phyloP scores from a whole-genome alignment of 2,329 filamentous ascomycete genomes.

The Chaetomiaceae sp. region DNA sequence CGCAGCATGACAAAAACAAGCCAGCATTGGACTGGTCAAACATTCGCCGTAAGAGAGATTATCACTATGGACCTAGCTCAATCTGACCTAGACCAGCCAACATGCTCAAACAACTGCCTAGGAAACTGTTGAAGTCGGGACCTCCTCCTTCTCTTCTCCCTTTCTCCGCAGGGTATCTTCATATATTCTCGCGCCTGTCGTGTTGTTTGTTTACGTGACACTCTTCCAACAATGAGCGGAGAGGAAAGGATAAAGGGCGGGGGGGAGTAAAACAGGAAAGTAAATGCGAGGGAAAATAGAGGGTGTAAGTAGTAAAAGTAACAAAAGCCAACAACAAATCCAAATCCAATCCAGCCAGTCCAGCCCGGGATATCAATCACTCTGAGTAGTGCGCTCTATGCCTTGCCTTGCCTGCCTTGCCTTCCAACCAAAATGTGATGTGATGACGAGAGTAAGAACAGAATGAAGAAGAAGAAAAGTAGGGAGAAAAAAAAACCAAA shows the following conservation, averaged over 20 bases:
- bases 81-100: neutral
- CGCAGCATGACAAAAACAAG: too few species aligned
- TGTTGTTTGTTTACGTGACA: too few species aligned
- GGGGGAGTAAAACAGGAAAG: slow-evolving; percentile 1
- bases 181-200: neutral
- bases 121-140: neutral
- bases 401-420: slow-evolving; percentile 5
- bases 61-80: slow-evolving; percentile 13
- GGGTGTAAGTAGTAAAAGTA: neutral
- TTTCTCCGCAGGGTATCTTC: slow-evolving; percentile 9
- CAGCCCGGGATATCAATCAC: slow-evolving; percentile 14
- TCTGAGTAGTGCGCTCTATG: slow-evolving; percentile 12
- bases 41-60: slow-evolving; percentile 10
- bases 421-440: slow-evolving; percentile 1
- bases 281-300: too few species aligned
- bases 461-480: neutral
- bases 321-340: neutral
- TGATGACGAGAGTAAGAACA: neutral
- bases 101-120: neutral
- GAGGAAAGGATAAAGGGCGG: too few species aligned
- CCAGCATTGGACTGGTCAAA: too few species aligned
- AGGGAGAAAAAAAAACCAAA: neutral
- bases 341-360: neutral
- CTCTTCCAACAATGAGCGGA: too few species aligned
- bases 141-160: too few species aligned